Evolutionary conservation across 2,329 filamentous ascomycete species (phyloP).

Genomic region (Colletotrichum sp.): DNA sequence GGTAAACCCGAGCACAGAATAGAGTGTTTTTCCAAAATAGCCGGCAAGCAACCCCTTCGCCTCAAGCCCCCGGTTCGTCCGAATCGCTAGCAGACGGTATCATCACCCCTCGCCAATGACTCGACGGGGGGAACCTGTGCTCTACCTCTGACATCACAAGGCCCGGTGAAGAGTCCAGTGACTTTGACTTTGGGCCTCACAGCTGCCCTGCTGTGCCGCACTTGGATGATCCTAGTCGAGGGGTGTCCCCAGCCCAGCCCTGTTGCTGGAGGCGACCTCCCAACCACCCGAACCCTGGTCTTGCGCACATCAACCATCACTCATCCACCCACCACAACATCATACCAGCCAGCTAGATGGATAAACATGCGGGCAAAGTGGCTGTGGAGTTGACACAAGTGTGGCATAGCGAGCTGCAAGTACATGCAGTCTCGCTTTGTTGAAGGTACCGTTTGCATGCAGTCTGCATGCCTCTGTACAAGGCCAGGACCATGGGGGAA

Average conservation of each 20-base stretch:
- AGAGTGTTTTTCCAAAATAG: slow-evolving; percentile 6
- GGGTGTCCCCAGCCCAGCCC: slow-evolving; percentile 11
- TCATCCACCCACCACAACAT: slow-evolving; percentile 12
- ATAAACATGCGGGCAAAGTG: background rate
- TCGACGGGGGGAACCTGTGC: slow-evolving; percentile 3
- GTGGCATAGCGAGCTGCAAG: background rate
- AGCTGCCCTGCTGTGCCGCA: background rate
- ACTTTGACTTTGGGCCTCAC: background rate
- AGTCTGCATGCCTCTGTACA: background rate
- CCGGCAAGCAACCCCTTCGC: background rate
- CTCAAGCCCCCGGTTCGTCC: slow-evolving; percentile 4
- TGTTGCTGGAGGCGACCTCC: background rate
- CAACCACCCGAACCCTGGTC: slow-evolving; percentile 2
- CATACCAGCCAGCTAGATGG: background rate
- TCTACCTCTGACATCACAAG: slow-evolving; percentile 17
- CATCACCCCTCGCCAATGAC: background rate
- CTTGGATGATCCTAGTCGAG: slow-evolving; percentile 9
- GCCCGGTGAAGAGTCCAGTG: background rate
- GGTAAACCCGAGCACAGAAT: background rate
- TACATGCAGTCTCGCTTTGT: slow-evolving; percentile 14
- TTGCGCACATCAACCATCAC: slow-evolving; percentile 5
- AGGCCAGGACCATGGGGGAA: background rate
- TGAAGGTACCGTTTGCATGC: slow-evolving; percentile 6
- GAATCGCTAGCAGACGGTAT: background rate
- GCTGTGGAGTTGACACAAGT: background rate